Percentiles rank a stretch among this genome's conserved stretches.
Evolutionary conservation across 805 yeast species (phyloP).

Genomic region (Cyberlindnera subsufficiens): DNA sequence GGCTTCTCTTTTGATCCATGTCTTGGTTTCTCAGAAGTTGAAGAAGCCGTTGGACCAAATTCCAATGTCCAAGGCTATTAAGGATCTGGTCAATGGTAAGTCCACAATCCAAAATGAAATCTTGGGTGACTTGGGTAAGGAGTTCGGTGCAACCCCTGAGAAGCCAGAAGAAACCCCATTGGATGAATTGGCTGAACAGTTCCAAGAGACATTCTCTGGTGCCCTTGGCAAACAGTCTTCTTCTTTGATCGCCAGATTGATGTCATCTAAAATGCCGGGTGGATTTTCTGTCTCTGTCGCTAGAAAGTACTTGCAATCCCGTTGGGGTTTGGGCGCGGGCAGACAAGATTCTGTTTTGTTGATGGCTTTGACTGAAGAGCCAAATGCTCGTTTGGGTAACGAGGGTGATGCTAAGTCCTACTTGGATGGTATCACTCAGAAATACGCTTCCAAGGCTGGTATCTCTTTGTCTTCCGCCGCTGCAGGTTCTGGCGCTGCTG

Average conservation of each 20-base stretch:
- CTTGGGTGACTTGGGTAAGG: constrained; percentile 97
- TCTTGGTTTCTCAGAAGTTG: constrained; percentile 90
- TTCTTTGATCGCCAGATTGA: constrained; percentile 82
- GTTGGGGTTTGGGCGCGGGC: constrained; percentile 91
- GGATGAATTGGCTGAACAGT: constrained; percentile 89
- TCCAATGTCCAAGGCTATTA: constrained; percentile 87
- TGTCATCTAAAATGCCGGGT: constrained; percentile 99
- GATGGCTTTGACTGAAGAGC: constrained; percentile 82
- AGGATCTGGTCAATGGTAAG: constrained; percentile 97
- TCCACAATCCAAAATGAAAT: constrained; percentile 98
- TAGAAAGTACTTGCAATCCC: constrained; percentile 83
- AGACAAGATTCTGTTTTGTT: constrained; percentile 91
- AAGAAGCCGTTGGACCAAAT: constrained; percentile 85
- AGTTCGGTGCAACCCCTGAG: constrained; percentile 96
- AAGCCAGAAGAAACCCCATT: constrained; percentile 98
- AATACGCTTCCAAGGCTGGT: constrained; percentile 81
- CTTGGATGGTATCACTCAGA: constrained; percentile 75
- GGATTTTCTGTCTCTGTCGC: constrained; percentile 92
- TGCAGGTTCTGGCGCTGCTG: constrained; percentile 38
- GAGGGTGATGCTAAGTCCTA: constrained; percentile 89
- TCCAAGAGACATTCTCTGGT: constrained; percentile 88
- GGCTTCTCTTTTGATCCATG: constrained; percentile 78
- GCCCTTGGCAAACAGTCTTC: constrained; percentile 90
- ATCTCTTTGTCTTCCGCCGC: constrained; percentile 66
- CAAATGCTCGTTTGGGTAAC: constrained; percentile 77